Percentiles rank a stretch among this genome's conserved stretches.
Evolutionary conservation across 2,329 filamentous ascomycete genomes (phyloP).

Genomic region (Rhinocladiella similis): DNA sequence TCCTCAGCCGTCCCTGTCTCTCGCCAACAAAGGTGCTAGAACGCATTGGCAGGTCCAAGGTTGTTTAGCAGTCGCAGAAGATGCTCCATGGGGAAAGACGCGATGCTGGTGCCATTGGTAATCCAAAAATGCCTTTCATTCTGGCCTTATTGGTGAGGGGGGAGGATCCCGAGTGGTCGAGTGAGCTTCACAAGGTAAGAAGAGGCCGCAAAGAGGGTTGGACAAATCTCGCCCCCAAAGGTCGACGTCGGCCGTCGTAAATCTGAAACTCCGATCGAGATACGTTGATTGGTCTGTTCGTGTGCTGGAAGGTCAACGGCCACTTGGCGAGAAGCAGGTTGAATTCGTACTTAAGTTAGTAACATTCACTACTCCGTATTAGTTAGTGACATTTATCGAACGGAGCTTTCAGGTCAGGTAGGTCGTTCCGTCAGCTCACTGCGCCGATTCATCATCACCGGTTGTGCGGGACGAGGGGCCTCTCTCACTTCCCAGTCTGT

Average conservation of each 20-base stretch:
- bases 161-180: slow-evolving; percentile 3
- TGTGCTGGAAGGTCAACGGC: neutral
- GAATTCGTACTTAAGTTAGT: neutral
- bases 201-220: neutral
- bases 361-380: too few species aligned
- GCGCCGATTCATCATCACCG: too few species aligned
- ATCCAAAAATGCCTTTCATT: neutral
- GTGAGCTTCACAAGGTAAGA: neutral
- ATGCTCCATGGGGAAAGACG: neutral
- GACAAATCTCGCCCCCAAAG: slow-evolving; percentile 7
- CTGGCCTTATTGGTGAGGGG: slow-evolving; percentile 3
- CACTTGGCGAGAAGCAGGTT: too few species aligned
- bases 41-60: neutral
- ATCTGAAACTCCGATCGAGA: neutral
- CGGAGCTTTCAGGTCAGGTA: too few species aligned
- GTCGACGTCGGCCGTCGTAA: neutral
- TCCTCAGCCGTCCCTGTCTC: too few species aligned
- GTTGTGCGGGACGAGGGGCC: neutral
- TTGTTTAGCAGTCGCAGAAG: neutral
- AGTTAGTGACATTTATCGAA: too few species aligned
- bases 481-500: neutral
- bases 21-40: too few species aligned
- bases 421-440: too few species aligned
- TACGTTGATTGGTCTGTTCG: neutral
- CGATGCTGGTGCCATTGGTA: neutral